Evolutionary conservation across 345 rosid species (phyloP), one percentile per base, ranked within the genome.

Genomic region (Balakata baccata): DNA sequence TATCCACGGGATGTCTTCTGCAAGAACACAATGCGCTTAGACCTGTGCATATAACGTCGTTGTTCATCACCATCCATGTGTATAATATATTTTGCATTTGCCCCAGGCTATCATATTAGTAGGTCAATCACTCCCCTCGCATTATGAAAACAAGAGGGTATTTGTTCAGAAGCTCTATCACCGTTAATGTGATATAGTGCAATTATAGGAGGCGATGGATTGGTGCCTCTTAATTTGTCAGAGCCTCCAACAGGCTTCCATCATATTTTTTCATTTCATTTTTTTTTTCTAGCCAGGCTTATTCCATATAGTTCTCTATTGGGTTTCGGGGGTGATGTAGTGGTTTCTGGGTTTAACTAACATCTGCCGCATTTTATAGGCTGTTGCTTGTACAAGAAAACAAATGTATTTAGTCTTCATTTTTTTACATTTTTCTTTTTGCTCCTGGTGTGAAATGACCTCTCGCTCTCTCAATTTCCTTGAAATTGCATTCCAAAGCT

Each of bases 101-200:
- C 50, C 78, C 68, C 66, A 58, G 85, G 74, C 80, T 54, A 34
- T 74, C 58, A 75, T 64, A 53, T 61, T 75, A 78, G 79, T 60
- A 73, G 76, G 76, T 69, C 72, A 52, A 50, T 75, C 72, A 80
- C 85, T 76, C 61, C 84, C 88, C 86, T 77, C 74, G 37, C 62
- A 88, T 89, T 84, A 66, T 74, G 34, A 78, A 81, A 80, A 83
- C 81, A 49, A 50, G 75, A 74, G 83, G 87, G 73, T 25, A 51
- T 86, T 82, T 82, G 69, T 78, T 80, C 70, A 70, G 79, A 77
- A 73, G 83, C 82, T 79, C 47, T 78, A 53, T 79, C 81, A 77
- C 83, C 45, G 39, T 53, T 58, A 7, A 67, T 41, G 85, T 83
- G 90, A 79, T 77, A 69, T 70, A 51, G 77, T 70, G 83, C 77